Conservation (phyloP, 2,329 filamentous ascomycete species). For the Exophiala sp. region DNA sequence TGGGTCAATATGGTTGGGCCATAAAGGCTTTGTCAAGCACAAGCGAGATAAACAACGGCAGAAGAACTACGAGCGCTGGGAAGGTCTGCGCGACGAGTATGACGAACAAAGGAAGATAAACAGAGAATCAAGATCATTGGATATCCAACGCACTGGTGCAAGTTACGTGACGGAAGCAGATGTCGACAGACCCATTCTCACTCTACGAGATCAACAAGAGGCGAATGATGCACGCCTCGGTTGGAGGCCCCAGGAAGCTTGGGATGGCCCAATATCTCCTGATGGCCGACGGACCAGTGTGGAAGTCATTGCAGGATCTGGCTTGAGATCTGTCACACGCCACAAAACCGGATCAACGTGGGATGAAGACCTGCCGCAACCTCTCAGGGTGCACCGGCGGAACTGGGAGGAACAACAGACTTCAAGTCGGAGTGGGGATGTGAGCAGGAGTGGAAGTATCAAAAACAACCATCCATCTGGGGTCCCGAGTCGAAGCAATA, state of each 20-base stretch:
- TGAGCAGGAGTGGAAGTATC: conserved; percentile 20
- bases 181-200: conserved; percentile 22
- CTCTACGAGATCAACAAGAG: conserved; percentile 28
- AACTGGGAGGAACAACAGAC: conserved; percentile 25
- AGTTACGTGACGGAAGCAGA: conserved; percentile 3
- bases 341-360: conserved; percentile 26
- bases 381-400: conserved; percentile 19
- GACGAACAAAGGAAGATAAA: conserved; percentile 25
- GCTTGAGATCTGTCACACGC: conserved; percentile 13
- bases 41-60: conserved; percentile 25
- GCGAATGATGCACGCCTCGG: conserved; percentile 26
- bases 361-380: conserved; percentile 26
- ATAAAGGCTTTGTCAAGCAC: conserved; percentile 23
- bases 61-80: conserved; percentile 29
- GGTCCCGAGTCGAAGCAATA: conserved; percentile 11
- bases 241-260: conserved; percentile 27
- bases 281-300: conserved; percentile 20
- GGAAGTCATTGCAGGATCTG: conserved; percentile 16
- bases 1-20: conserved; percentile 25
- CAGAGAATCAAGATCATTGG: conserved; percentile 23
- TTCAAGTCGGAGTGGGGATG: conserved; percentile 6
- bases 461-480: conserved; percentile 4
- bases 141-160: conserved; percentile 26
- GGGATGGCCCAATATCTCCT: conserved; percentile 8
- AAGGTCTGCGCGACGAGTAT: conserved; percentile 28